Percentiles rank a stretch among this genome's conserved stretches.
phyloP scores from a whole-genome alignment of 257 asterid genomes.

The Ophiorrhiza pumila region DNA sequence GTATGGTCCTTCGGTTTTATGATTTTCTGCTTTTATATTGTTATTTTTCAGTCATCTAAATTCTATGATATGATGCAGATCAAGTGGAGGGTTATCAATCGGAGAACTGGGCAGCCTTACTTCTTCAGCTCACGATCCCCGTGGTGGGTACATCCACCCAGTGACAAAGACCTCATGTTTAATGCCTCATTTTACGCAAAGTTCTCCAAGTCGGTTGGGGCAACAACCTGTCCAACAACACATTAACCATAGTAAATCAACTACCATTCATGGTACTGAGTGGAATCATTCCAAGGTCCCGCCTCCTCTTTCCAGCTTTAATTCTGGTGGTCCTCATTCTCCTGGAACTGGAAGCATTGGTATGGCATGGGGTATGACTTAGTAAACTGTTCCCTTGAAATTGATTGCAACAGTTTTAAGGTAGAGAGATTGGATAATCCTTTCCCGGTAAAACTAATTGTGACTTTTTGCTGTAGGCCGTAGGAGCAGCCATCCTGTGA shows the following conservation, averaged over 20 bases:
- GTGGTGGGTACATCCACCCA: slow-evolving; percentile 41
- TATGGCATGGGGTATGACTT: slow-evolving; percentile 41
- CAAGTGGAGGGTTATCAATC: slow-evolving; percentile 48
- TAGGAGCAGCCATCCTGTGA: slow-evolving; percentile 54
- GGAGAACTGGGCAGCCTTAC: slow-evolving; percentile 59
- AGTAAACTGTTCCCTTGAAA: too few species aligned
- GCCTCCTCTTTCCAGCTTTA: slow-evolving; percentile 39
- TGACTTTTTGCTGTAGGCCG: slow-evolving; percentile 51
- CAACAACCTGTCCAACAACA: slow-evolving; percentile 54
- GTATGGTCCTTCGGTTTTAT: neutral
- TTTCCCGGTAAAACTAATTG: neutral
- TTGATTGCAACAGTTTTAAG: too few species aligned
- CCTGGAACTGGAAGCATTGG: slow-evolving; percentile 48
- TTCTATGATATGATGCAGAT: slow-evolving; percentile 17
- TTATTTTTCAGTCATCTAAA: neutral
- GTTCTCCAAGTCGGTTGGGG: slow-evolving; percentile 69
- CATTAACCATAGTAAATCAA: slow-evolving; percentile 58
- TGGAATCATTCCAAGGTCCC: slow-evolving; percentile 42
- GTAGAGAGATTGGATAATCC: neutral
- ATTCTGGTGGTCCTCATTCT: slow-evolving; percentile 43
- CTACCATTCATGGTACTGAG: slow-evolving; percentile 52
- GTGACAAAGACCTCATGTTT: slow-evolving; percentile 48
- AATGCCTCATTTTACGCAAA: slow-evolving; percentile 52
- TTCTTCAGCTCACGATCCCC: slow-evolving; percentile 45
- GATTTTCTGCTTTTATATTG: neutral